Conservation (phyloP, 2,329 filamentous ascomycete genomes). For the Sporothrix brasiliensis region DNA sequence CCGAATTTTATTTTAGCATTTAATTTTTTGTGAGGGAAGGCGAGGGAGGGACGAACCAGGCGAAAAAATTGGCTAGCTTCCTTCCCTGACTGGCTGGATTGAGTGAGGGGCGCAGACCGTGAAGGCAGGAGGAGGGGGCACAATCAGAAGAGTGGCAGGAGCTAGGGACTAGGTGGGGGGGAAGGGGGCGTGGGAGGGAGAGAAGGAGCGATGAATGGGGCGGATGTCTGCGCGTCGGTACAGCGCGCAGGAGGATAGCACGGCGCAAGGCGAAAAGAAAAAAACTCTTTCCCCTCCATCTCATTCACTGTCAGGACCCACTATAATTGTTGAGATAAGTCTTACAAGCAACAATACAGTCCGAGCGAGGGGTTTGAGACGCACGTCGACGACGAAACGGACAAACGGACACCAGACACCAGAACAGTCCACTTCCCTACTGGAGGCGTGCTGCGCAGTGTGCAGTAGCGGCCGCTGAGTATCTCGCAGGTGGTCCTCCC, state of each 20-base stretch:
- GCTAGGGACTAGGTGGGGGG: slow-evolving; percentile 1
- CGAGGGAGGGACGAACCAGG: slow-evolving; percentile 24
- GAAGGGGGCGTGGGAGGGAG: slow-evolving; percentile 15
- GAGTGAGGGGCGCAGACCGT: slow-evolving; percentile 14
- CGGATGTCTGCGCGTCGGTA: slow-evolving; percentile 12
- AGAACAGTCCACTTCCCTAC: not conserved
- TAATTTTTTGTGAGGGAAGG: slow-evolving; percentile 29
- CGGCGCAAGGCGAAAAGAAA: slow-evolving; percentile 13
- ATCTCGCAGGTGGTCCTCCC: slow-evolving; percentile 2
- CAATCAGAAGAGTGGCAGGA: not conserved
- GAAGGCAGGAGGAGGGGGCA: slow-evolving; percentile 1
- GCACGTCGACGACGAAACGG: not conserved
- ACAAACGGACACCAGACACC: not conserved
- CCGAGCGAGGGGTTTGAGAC: slow-evolving; percentile 23
- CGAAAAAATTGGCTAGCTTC: slow-evolving; percentile 27
- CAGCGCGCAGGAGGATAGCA: slow-evolving; percentile 1
- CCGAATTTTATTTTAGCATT: slow-evolving; percentile 27
- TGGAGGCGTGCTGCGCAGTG: not conserved
- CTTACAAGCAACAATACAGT: slow-evolving; percentile 17
- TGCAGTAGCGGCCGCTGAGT: slow-evolving; percentile 15
- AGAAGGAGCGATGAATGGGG: slow-evolving; percentile 18
- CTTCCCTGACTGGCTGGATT: slow-evolving; percentile 14
- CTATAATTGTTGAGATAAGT: not conserved
- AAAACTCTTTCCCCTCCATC: not conserved
- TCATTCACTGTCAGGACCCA: slow-evolving; percentile 3